Evolutionary conservation across 257 asterid genomes (phyloP).

Genomic region (Solanum pimpinellifolium): DNA sequence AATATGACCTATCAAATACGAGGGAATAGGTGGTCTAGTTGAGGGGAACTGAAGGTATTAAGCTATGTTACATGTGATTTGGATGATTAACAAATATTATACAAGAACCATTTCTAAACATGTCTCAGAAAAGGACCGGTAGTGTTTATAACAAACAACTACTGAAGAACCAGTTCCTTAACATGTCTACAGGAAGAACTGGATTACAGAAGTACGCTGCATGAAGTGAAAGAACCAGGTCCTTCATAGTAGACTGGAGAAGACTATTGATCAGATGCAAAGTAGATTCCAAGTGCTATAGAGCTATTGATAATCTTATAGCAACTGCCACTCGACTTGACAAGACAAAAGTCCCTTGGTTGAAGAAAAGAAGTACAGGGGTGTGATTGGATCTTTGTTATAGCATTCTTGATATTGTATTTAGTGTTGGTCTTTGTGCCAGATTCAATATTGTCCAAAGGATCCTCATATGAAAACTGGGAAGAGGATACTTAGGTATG

Average conservation of each 20-base stretch:
- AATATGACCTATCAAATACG: background rate
- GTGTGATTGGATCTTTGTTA: background rate
- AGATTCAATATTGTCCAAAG: background rate
- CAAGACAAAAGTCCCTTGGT: background rate
- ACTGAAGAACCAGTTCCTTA: background rate
- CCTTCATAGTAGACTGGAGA: background rate
- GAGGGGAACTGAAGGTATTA: background rate
- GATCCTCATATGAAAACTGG: background rate
- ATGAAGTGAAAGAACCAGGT: background rate
- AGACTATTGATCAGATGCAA: background rate
- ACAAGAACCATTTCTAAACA: background rate
- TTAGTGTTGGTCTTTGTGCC: background rate
- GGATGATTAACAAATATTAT: background rate
- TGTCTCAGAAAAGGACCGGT: background rate
- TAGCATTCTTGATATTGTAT: background rate
- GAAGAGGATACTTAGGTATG: background rate
- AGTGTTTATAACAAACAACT: background rate
- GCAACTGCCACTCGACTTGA: background rate
- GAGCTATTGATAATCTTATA: background rate
- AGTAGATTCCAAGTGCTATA: background rate
- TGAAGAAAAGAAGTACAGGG: background rate
- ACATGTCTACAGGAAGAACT: background rate
- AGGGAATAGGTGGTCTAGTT: background rate
- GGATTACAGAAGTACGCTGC: background rate
- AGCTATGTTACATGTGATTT: background rate